Conservation (phyloP, 768 basidiomycete species). For the Suillus alpinus region DNA sequence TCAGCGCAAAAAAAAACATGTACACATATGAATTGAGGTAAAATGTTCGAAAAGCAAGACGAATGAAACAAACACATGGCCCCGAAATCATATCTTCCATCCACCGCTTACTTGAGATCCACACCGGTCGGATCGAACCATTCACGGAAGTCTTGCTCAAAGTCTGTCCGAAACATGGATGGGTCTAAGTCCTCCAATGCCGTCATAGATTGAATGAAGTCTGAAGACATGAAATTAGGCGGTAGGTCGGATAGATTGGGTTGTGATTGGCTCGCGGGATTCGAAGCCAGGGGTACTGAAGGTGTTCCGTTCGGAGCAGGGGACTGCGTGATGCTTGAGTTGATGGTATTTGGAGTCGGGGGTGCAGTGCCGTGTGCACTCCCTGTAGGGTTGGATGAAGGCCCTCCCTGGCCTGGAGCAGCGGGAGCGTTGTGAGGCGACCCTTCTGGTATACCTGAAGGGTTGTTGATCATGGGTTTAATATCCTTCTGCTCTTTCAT, state of each 20-base stretch:
- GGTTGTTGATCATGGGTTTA: slow-evolving; percentile 27
- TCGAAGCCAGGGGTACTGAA: slow-evolving; percentile 25
- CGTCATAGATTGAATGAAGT: slow-evolving; percentile 47
- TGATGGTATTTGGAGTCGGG: slow-evolving; percentile 33
- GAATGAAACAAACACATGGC: slow-evolving; percentile 8
- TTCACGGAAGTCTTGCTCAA: slow-evolving; percentile 73
- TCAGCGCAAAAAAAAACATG: slow-evolving; percentile 11
- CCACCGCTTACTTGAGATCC: slow-evolving; percentile 24
- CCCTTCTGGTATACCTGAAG: slow-evolving; percentile 31
- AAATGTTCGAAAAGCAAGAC: slow-evolving; percentile 10
- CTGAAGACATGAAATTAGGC: slow-evolving; percentile 21
- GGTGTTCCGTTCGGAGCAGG: slow-evolving; percentile 31
- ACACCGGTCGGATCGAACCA: slow-evolving; percentile 64
- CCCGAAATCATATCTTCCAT: slow-evolving; percentile 6
- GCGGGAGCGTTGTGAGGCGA: slow-evolving; percentile 43
- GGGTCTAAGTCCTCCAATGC: slow-evolving; percentile 40
- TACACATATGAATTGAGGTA: slow-evolving; percentile 17
- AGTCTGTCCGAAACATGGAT: slow-evolving; percentile 44
- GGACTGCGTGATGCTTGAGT: slow-evolving; percentile 35
- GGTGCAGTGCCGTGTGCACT: slow-evolving; percentile 33
- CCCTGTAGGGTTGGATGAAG: slow-evolving; percentile 13
- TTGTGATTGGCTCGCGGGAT: slow-evolving; percentile 20
- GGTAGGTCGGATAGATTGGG: slow-evolving; percentile 22
- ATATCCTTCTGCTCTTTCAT: slow-evolving; percentile 33
- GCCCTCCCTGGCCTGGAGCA: slow-evolving; percentile 22